Base-by-base conservation (phyloP, 129 eudicot genomes). In the sunflower (Helianthus annuus) region DNA sequence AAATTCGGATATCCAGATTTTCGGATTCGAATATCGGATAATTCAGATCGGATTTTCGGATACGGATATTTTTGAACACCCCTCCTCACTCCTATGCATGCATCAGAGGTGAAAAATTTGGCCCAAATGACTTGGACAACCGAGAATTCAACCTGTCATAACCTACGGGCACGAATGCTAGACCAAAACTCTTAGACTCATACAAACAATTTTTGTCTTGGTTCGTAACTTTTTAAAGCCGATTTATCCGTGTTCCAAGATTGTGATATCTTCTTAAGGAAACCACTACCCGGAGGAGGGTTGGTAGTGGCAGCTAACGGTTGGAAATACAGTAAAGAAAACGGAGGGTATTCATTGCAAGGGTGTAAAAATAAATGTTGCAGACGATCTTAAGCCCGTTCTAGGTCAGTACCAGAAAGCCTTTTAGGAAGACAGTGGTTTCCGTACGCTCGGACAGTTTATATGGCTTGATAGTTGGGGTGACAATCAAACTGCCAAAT, bases 401-500 rank as follows among this genome's bases (percentile, higher is more conserved):
- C 29, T 80, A 22, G 15, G 12, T 54, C 48, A 4, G 32, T 80
- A 69, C 72, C 57, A 58, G 0, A 75, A 64, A 53, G 76, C 71
- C 10, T 75, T 61, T 32, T 80, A 61, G 84, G 84, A 48, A 75
- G 80, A 45, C 84, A 73, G 10, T 80, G 84, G 80, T 48, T 40
- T 15, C 44, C 68, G 11, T 27, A 32, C 7, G 79, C 53, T 8
- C 40, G 39, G 34, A 63, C 77, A 1, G 69, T 80, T 62, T 75
- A 22, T 54, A 80, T 80, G 80, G 84, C 61, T 62, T 0, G 76
- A 80, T 74, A 69, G 53, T 62, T 71, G 72, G 79, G 71, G 68
- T 55, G 17, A 15, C 24, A 70, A 61, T 4, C 5, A 66, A 46
- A 70, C 82, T 14, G n/a, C 70, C 73, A 32, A 76, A 46, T 80